phyloP scores from a whole-genome alignment of 352 stramenopile species.

The Globisporangium parvum region DNA sequence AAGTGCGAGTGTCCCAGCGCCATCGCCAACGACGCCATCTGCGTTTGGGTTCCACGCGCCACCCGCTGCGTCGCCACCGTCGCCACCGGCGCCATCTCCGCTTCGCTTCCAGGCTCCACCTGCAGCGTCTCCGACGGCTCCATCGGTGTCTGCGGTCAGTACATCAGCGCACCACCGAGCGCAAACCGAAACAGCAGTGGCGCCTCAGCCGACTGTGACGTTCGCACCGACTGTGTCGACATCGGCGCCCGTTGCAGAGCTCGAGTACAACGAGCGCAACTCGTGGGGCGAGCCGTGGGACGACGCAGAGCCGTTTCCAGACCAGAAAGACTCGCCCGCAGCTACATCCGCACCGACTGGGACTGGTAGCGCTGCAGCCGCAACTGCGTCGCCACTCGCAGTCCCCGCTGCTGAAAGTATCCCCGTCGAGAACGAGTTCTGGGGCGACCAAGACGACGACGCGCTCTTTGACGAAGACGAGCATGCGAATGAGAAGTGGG shows the following conservation, averaged over 20 bases:
- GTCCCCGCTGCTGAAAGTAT: constrained; percentile 11
- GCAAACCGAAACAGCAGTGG: not conserved
- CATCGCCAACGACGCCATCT: not conserved
- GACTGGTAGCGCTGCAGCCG: not conserved
- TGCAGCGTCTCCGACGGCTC: not conserved
- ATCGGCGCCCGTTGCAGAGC: constrained; percentile 14
- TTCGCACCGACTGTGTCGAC: constrained; percentile 2
- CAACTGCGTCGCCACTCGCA: not conserved
- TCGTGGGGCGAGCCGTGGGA: constrained; percentile 17
- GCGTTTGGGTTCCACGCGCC: not conserved
- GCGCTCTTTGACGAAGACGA: constrained; percentile 60
- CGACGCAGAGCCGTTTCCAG: constrained; percentile 5
- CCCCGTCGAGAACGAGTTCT: constrained; percentile 43
- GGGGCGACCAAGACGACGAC: constrained; percentile 46
- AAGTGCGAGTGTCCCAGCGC: not conserved
- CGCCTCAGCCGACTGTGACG: not conserved
- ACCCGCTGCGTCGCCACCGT: not conserved
- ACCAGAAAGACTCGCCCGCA: constrained; percentile 6
- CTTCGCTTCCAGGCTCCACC: not conserved
- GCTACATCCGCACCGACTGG: not conserved
- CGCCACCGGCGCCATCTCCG: not conserved
- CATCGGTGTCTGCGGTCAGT: not conserved
- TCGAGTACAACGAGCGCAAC: constrained; percentile 13
- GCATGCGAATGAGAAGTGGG: constrained; percentile 31
- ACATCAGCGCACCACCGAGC: not conserved